Base-by-base conservation (phyloP, 2,329 filamentous ascomycete species). In the Colletotrichum lentis region DNA sequence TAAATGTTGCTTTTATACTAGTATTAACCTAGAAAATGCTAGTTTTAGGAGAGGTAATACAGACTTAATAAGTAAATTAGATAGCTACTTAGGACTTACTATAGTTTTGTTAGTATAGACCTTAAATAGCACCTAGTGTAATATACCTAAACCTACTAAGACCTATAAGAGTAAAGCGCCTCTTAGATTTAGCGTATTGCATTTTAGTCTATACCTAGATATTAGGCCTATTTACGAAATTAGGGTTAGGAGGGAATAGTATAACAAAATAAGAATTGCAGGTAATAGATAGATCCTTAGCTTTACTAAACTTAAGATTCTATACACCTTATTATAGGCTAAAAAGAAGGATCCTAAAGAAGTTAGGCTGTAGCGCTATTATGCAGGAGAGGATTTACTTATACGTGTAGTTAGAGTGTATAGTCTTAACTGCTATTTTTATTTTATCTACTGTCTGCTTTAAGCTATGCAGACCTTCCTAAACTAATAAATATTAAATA, bases 31-130 rank as follows among this genome's bases (percentile, higher is more conserved):
- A 72, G 62, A 72, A 71, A 3, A 72, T 55, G 31, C 60, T 67
- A 7, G 47, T 69, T 1, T 63, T 46, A 11, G 70, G 61, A 8
- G 22, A 55, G 2, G 22, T 16, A 3, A 27, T 49, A 41, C 57
- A 62, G 39, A 67, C 18, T 12, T 52, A n/a, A 44, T 72, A 46
- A 12, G 71, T 63, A 22, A 63, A 70, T 1, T 68, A 41, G 35
- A 73, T 70, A 10, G 71, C 71, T 22, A 72, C 39, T 46, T 73
- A 65, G 14, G 71, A 69, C 56, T 73, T 73, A 12, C 71, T 71
- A 12, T 18, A 2, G 14, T 52, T 35, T 24, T 49, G 52, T 71
- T 39, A 71, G 37, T 52, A 5, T 20, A 37, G 41, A n/a, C 22
- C 1, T 1, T 0, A 22, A 2, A n/a, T n/a, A n/a, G n/a, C n/a